These are phyloP conservation scores for Yamagishiella unicocca DNA, from an alignment of 139 green algal species.

Conservation along the genomic window DNA sequence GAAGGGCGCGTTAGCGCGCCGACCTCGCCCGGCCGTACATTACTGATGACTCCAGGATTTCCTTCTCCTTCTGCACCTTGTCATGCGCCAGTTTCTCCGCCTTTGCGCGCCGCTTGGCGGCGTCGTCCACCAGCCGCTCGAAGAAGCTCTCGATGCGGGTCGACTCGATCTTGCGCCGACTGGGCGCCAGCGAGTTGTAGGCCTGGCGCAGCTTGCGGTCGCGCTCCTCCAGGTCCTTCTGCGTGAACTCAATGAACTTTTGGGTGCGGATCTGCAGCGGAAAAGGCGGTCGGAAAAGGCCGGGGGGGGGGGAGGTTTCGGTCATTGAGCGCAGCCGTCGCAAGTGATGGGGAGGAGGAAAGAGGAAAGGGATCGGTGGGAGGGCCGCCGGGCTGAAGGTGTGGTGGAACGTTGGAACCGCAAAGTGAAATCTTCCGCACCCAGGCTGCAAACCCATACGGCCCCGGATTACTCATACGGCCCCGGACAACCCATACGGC, in stretches of 20 bases:
- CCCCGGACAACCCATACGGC: too few species aligned
- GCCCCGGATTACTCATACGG: too few species aligned
- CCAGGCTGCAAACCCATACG: too few species aligned
- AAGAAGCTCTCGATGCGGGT: slow-evolving; percentile 42
- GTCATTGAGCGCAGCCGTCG: too few species aligned
- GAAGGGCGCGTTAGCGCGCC: not conserved
- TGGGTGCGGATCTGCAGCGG: slow-evolving; percentile 35
- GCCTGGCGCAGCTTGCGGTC: slow-evolving; percentile 41
- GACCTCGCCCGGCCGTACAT: slow-evolving; percentile 21
- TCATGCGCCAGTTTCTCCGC: slow-evolving; percentile 27
- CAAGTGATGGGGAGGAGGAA: not conserved
- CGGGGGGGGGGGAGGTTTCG: too few species aligned
- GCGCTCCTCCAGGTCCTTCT: slow-evolving; percentile 43
- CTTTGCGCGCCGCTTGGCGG: slow-evolving; percentile 2
- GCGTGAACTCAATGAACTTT: slow-evolving; percentile 51
- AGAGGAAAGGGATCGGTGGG: not conserved
- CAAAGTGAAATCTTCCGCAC: too few species aligned
- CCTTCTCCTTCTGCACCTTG: slow-evolving; percentile 31
- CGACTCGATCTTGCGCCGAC: not conserved
- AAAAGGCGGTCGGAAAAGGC: too few species aligned
- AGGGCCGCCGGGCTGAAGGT: too few species aligned
- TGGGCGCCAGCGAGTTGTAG: slow-evolving; percentile 20
- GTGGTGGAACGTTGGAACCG: too few species aligned
- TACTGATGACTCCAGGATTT: slow-evolving; percentile 34
- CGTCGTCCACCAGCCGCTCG: slow-evolving; percentile 39